Evolutionary conservation across 768 basidiomycete genomes (phyloP).

Genomic region (Sistotremastrum suecicum): DNA sequence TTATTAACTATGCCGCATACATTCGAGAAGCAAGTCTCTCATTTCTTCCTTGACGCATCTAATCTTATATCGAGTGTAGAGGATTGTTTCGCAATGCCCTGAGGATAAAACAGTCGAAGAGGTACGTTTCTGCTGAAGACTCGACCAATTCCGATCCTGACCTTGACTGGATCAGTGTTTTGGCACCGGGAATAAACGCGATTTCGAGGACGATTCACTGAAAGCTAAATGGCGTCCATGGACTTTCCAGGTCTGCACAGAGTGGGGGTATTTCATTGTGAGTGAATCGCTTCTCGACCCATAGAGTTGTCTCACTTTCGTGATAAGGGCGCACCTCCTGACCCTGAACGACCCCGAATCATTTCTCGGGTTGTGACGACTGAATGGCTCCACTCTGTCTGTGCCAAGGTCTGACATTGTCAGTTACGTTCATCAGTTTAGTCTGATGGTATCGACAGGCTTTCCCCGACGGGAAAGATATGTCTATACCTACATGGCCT

Average conservation of each 20-base stretch:
- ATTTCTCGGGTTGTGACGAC: constrained; percentile 66
- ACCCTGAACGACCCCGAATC: constrained; percentile 55
- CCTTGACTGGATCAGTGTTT: constrained; percentile 47
- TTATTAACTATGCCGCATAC: constrained; percentile 65
- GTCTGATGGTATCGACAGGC: constrained; percentile 28
- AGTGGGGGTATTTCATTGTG: constrained; percentile 92
- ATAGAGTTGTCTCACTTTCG: background rate
- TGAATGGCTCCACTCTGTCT: constrained; percentile 31
- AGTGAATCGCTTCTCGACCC: constrained; percentile 7
- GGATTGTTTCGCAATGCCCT: constrained; percentile 45
- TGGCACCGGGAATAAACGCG: constrained; percentile 59
- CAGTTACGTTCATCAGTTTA: background rate
- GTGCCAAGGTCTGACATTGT: background rate
- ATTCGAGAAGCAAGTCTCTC: constrained; percentile 43
- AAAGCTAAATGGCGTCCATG: constrained; percentile 75
- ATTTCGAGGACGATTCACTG: constrained; percentile 47
- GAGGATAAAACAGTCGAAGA: constrained; percentile 33
- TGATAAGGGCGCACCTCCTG: constrained; percentile 56
- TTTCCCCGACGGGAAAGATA: constrained; percentile 63
- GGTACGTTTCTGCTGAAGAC: constrained; percentile 16
- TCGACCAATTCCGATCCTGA: background rate
- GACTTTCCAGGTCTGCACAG: constrained; percentile 84
- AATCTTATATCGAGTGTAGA: constrained; percentile 18
- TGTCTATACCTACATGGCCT: constrained; percentile 56
- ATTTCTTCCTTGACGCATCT: background rate